Conservation (phyloP, 2,329 filamentous ascomycete genomes). For the Ophiosphaerella korrae region DNA sequence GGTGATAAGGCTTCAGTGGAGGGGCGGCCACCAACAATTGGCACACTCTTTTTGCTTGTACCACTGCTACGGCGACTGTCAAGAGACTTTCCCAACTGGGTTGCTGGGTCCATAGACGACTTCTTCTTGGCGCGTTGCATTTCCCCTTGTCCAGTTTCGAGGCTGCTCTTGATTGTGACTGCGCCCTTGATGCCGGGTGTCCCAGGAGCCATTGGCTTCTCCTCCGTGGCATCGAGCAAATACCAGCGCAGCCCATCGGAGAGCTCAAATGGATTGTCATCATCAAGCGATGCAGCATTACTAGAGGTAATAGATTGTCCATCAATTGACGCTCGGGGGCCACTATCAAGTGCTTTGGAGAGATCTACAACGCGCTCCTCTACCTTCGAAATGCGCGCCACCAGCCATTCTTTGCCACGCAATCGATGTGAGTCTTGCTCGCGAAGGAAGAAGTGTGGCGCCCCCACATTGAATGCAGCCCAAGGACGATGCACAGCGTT, state of each 20-base stretch:
- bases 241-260: slow-evolving; percentile 97
- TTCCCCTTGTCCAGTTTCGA: slow-evolving; percentile 82
- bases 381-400: slow-evolving; percentile 87
- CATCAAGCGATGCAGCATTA: slow-evolving; percentile 65
- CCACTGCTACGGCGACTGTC: slow-evolving; percentile 90
- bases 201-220: slow-evolving; percentile 85
- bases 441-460: slow-evolving; percentile 93
- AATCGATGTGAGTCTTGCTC: slow-evolving; percentile 90
- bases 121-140: slow-evolving; percentile 53
- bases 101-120: slow-evolving; percentile 54
- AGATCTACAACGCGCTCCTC: slow-evolving; percentile 94
- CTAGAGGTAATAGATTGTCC: slow-evolving; percentile 58
- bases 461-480: slow-evolving; percentile 98
- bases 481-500: slow-evolving; percentile 94
- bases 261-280: slow-evolving; percentile 96
- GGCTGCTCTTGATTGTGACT: slow-evolving; percentile 85
- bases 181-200: slow-evolving; percentile 85
- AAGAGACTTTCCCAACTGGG: slow-evolving; percentile 75
- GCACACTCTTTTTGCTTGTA: slow-evolving; percentile 76
- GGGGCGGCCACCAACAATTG: slow-evolving; percentile 31
- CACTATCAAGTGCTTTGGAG: slow-evolving; percentile 71
- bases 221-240: slow-evolving; percentile 88
- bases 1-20: slow-evolving; percentile 34
- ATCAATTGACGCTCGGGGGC: slow-evolving; percentile 50
- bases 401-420: slow-evolving; percentile 88